Base-by-base conservation (phyloP, 306 rosid species). In the Rosa rugosa region DNA sequence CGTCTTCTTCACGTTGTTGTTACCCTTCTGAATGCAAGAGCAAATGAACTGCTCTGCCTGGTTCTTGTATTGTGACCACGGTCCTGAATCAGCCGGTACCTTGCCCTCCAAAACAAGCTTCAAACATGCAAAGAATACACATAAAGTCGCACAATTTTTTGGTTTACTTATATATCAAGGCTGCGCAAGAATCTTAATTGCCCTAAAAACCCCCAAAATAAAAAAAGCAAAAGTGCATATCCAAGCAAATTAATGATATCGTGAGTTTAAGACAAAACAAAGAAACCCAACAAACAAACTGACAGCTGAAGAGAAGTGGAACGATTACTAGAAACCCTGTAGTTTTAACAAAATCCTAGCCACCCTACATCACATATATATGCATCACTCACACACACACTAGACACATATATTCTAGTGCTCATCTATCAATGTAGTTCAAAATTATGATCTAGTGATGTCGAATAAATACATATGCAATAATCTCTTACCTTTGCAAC, bases 31-130 rank as follows among this genome's bases (percentile, higher is more conserved):
- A 3, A 83, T 73, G 71, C 94, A 84, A 0, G 88, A 77, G 53
- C 97, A 90, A 70, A 90, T 57, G 85, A 81, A 90, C 46, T 85
- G 38, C 53, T 87, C 97, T 34, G 89, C 90, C n/a, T 87, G 75
- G 46, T 38, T 41, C 81, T 85, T 87, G 76, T 80, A 88, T 44
- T 85, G 77, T 6, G 7, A 44, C 92, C 92, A 90, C 4, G 25
- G 53, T 8, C 82, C 90, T 31, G 88, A 73, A 11, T 47, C 4
- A 0, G 13, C 22, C 8, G 45, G 13, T 17, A 80, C 88, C 68
- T 66, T 77, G 4, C 87, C 90, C 2, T 88, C 89, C 73, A 92
- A 44, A 42, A 92, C 84, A 78, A 91, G 84, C 91, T 87, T 82
- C 85, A 73, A 0, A 34, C 9, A 34, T 34, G 8, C 69, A 64